Evolutionary conservation across 345 rosid species (phyloP).

Genomic region (Gossypium australe): DNA sequence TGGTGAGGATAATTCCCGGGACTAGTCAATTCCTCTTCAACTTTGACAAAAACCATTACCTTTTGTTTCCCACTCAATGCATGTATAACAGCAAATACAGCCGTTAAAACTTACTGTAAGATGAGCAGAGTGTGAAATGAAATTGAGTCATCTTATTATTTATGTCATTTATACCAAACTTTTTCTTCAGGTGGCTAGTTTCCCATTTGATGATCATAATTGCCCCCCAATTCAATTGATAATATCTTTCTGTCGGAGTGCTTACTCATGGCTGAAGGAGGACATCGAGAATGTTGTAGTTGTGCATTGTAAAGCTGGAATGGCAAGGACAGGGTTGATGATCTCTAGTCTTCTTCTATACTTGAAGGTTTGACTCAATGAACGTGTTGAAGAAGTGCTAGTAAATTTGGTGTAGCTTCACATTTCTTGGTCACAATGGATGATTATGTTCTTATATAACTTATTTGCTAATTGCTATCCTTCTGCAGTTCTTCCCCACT

Average conservation of each 20-base stretch:
- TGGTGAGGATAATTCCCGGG: neutral
- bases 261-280: constrained; percentile 83
- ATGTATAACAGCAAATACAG: neutral
- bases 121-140: neutral
- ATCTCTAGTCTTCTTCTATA: constrained; percentile 81
- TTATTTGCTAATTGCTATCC: constrained; percentile 2
- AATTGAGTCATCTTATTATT: constrained; percentile 1
- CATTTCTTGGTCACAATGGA: constrained; percentile 12
- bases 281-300: constrained; percentile 91
- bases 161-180: neutral
- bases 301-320: constrained; percentile 92
- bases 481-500: constrained; percentile 77
- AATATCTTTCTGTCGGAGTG: constrained; percentile 75
- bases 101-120: neutral
- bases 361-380: constrained; percentile 43
- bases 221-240: constrained; percentile 83
- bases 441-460: constrained; percentile 2
- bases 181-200: constrained; percentile 69
- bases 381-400: constrained; percentile 7
- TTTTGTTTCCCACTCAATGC: neutral
- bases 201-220: constrained; percentile 88
- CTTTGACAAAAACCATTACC: neutral
- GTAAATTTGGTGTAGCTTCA: constrained; percentile 9
- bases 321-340: constrained; percentile 94
- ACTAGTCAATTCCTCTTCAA: neutral